These are phyloP conservation scores for Betula pendula DNA, from an alignment of 306 rosid species.

Conservation along the genomic window DNA sequence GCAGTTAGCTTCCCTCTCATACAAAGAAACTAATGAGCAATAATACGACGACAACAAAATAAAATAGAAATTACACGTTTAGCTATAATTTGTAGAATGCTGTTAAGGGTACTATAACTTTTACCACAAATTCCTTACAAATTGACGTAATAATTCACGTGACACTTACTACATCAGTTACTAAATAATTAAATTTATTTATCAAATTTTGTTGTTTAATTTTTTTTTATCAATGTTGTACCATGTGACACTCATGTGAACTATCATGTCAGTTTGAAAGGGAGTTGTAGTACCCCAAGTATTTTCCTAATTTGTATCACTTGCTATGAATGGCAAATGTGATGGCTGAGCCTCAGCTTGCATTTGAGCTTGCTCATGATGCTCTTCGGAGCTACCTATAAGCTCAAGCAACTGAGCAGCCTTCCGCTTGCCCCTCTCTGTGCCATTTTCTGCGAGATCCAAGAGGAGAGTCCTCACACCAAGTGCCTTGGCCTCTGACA, in stretches of 20 bases:
- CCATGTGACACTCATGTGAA: too few species aligned
- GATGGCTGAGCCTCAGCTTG: conserved; percentile 42
- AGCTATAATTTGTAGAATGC: conserved; percentile 8
- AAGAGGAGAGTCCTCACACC: conserved; percentile 51
- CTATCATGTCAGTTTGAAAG: too few species aligned
- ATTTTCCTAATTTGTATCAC: neutral
- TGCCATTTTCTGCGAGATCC: conserved; percentile 63
- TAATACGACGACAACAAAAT: neutral
- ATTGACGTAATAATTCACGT: too few species aligned
- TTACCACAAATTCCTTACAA: too few species aligned
- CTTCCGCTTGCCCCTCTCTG: conserved; percentile 75
- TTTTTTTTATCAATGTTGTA: too few species aligned
- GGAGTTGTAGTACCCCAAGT: too few species aligned
- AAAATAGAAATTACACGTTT: conserved; percentile 13
- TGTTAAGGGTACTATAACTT: too few species aligned
- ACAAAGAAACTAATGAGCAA: neutral
- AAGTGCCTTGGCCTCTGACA: conserved; percentile 46
- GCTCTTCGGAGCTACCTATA: conserved; percentile 45
- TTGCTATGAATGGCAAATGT: conserved; percentile 30
- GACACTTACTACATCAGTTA: too few species aligned
- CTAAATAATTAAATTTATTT: too few species aligned
- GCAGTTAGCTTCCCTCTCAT: neutral
- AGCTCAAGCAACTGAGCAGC: conserved; percentile 72
- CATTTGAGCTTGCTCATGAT: conserved; percentile 32
- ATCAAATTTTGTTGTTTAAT: too few species aligned